phyloP scores from a whole-genome alignment of 108 stramenopile species.

The Schizochytrium sp. region DNA sequence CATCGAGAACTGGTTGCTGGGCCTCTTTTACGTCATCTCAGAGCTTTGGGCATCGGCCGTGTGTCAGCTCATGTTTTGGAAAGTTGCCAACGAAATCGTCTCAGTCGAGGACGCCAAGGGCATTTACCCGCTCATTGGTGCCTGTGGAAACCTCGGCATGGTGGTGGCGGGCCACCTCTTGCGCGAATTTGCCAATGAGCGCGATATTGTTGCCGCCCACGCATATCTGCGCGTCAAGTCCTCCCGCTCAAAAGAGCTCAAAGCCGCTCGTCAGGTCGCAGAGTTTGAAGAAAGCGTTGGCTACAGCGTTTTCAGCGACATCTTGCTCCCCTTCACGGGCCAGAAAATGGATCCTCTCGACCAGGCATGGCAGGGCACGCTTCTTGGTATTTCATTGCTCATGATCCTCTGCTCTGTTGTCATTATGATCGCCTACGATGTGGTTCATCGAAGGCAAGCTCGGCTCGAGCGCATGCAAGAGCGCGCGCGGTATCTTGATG shows the following conservation, averaged over 20 bases:
- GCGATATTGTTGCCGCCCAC: neutral
- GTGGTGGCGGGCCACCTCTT: neutral
- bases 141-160: constrained; percentile 3
- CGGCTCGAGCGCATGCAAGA: neutral
- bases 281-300: neutral
- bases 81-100: constrained; percentile 92
- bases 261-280: neutral
- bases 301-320: neutral
- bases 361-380: neutral
- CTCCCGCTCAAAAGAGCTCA: neutral
- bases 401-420: neutral
- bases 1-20: constrained; percentile 82
- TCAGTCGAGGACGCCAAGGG: constrained; percentile 83
- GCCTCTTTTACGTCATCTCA: constrained; percentile 91
- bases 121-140: neutral
- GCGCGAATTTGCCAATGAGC: neutral
- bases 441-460: neutral
- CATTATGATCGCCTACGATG: neutral
- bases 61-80: constrained; percentile 90
- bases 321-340: neutral
- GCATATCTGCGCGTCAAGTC: neutral
- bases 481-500: no score
- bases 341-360: neutral
- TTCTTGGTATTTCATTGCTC: neutral
- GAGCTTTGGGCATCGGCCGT: constrained; percentile 96